Percentiles rank a stretch among this genome's conserved stretches.
phyloP scores from a whole-genome alignment of 495 filamentous ascomycete species.

The Aspergillus homomorphus region DNA sequence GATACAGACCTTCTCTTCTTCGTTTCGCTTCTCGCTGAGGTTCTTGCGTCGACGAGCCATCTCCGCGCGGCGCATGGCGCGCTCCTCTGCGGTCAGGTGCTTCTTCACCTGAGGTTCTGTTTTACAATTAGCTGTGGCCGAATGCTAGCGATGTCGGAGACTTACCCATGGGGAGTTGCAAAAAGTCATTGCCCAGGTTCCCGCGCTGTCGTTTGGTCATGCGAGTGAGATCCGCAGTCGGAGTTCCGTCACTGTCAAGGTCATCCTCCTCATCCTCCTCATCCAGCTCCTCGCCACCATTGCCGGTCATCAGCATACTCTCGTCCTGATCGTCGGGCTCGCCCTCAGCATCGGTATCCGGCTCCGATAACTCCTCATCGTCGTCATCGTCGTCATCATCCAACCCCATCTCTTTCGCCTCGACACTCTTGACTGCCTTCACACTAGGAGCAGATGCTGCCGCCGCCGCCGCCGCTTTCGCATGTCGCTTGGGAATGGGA shows the following conservation, averaged over 20 bases:
- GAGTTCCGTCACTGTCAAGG: slow-evolving; percentile 57
- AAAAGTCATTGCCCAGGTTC: slow-evolving; percentile 62
- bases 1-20: slow-evolving; percentile 85
- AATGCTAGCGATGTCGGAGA: neutral
- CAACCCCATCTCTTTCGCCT: slow-evolving; percentile 59
- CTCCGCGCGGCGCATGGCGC: slow-evolving; percentile 90
- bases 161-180: slow-evolving; percentile 83
- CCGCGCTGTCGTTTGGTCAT: slow-evolving; percentile 87
- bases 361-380: slow-evolving; percentile 51
- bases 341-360: slow-evolving; percentile 51
- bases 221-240: slow-evolving; percentile 65
- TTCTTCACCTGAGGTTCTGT: slow-evolving; percentile 92
- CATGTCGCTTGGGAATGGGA: slow-evolving; percentile 31
- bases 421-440: slow-evolving; percentile 49
- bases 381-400: slow-evolving; percentile 52
- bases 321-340: slow-evolving; percentile 51
- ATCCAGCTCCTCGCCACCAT: slow-evolving; percentile 50
- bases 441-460: slow-evolving; percentile 22
- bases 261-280: slow-evolving; percentile 62
- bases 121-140: slow-evolving; percentile 17
- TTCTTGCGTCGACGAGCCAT: slow-evolving; percentile 96
- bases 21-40: slow-evolving; percentile 95
- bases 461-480: slow-evolving; percentile 26
- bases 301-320: slow-evolving; percentile 37
- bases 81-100: slow-evolving; percentile 86